These are phyloP conservation scores for Gaeumannomyces sp. DNA, from an alignment of 2,329 filamentous ascomycete species.

Conservation along the genomic window DNA sequence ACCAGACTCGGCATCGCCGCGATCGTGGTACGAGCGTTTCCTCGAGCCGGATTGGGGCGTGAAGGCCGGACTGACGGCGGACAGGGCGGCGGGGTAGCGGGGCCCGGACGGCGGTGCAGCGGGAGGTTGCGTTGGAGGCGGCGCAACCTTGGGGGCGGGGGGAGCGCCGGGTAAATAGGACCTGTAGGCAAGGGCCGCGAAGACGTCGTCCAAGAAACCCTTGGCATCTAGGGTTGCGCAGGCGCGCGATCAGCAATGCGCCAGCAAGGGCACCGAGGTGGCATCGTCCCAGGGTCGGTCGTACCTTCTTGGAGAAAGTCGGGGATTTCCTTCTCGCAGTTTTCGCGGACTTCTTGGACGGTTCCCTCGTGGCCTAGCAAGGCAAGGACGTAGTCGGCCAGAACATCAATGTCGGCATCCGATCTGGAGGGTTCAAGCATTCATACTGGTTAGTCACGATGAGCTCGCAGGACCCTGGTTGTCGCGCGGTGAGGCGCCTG, in stretches of 20 bases:
- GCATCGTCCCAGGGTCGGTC: constrained; percentile 7
- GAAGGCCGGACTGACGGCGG: constrained; percentile 6
- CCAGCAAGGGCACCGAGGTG: background rate
- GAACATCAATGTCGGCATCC: constrained; percentile 73
- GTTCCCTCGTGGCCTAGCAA: constrained; percentile 66
- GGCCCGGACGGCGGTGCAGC: constrained; percentile 12
- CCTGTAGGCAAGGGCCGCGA: constrained; percentile 57
- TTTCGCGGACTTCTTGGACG: constrained; percentile 54
- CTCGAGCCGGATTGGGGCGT: constrained; percentile 19
- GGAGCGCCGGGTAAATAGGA: constrained; percentile 53
- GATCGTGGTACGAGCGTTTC: constrained; percentile 53
- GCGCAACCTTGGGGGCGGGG: constrained; percentile 27
- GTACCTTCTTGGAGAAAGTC: constrained; percentile 68
- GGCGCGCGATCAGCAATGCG: background rate
- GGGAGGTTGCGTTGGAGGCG: constrained; percentile 15
- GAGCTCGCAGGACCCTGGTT: constrained; percentile 9
- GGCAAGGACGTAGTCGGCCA: constrained; percentile 79
- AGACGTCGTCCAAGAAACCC: constrained; percentile 65
- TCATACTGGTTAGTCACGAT: background rate
- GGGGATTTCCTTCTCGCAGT: constrained; percentile 65
- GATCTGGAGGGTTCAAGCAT: constrained; percentile 42
- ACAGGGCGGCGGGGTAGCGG: constrained; percentile 16
- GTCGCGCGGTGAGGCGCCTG: background rate
- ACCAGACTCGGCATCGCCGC: constrained; percentile 32
- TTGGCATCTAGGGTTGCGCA: constrained; percentile 39